Percentiles rank a stretch among this genome's conserved stretches.
phyloP scores from a whole-genome alignment of 169 alveolate genomes.

The Plasmodium vivax region DNA sequence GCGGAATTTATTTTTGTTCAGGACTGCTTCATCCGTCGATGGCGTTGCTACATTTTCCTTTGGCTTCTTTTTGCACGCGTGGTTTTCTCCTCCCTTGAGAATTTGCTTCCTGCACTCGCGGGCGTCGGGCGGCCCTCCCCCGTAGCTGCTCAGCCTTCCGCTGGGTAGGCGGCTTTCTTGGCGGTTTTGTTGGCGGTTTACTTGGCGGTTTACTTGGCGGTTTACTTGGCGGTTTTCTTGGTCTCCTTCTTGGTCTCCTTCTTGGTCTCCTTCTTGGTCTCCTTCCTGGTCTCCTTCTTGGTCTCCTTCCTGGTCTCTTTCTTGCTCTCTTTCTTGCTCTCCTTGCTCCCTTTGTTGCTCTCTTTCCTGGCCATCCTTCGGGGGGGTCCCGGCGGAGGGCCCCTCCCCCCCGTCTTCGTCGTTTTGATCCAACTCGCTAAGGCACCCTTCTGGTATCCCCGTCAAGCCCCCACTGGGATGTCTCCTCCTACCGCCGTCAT shows the following conservation, averaged over 20 bases:
- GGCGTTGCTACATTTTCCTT: background rate
- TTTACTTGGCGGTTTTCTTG: no score
- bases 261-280: no score
- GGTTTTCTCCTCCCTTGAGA: background rate
- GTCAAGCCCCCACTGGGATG: background rate
- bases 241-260: no score
- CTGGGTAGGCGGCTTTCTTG: no score
- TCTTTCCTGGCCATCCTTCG: background rate
- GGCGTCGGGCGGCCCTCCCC: background rate
- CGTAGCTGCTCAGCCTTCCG: background rate
- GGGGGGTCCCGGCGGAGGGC: background rate
- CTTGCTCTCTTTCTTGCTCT: no score
- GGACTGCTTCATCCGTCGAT: background rate
- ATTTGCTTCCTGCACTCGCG: background rate
- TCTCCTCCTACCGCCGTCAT: background rate
- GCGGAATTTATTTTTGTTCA: background rate
- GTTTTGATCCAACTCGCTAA: background rate
- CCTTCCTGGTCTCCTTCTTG: no score
- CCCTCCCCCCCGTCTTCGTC: background rate
- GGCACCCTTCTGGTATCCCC: background rate
- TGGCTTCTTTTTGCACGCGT: background rate
- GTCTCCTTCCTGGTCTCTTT: background rate
- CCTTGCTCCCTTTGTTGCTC: no score
- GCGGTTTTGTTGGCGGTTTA: no score
- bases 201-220: no score